A percentile compares a stretch with the other conserved stretches of the same genome.
Evolutionary conservation across 345 rosid genomes (phyloP).

Genomic region (Geranium brycei): DNA sequence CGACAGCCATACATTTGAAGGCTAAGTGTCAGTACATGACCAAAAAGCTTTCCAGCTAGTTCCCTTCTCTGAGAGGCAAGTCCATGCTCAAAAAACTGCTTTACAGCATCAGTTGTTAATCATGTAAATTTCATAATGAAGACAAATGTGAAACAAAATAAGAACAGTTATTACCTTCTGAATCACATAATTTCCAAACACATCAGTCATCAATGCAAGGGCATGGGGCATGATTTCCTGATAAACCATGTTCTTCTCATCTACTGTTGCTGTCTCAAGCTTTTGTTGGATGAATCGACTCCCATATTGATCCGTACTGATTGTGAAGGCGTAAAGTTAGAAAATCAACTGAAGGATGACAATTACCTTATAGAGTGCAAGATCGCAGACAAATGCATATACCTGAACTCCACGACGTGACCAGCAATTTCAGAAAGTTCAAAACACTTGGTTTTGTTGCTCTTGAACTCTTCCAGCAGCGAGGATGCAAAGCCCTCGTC

Average conservation of each 20-base stretch:
- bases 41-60: constrained; percentile 61
- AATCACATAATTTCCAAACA: constrained; percentile 89
- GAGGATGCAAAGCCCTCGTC: constrained; percentile 45
- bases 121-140: too few relatives aligned
- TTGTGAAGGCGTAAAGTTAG: background rate
- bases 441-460: constrained; percentile 59
- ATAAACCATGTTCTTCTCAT: constrained; percentile 80
- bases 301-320: constrained; percentile 89
- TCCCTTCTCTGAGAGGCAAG: constrained; percentile 67
- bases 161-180: constrained; percentile 50
- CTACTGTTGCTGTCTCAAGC: constrained; percentile 77
- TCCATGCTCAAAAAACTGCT: constrained; percentile 96
- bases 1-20: constrained; percentile 98
- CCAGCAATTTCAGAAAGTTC: constrained; percentile 56
- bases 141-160: too few relatives aligned
- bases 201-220: constrained; percentile 81
- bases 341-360: background rate
- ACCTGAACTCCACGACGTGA: constrained; percentile 79
- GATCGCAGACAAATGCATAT: background rate
- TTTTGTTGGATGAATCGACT: constrained; percentile 94
- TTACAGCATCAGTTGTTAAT: too few relatives aligned
- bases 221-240: constrained; percentile 82
- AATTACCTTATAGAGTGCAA: too few relatives aligned
- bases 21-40: constrained; percentile 77
- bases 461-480: constrained; percentile 55